A percentile compares a stretch with the other conserved stretches of the same genome.
phyloP scores from a whole-genome alignment of 2,329 filamentous ascomycete species.

The Cercospora sp. region DNA sequence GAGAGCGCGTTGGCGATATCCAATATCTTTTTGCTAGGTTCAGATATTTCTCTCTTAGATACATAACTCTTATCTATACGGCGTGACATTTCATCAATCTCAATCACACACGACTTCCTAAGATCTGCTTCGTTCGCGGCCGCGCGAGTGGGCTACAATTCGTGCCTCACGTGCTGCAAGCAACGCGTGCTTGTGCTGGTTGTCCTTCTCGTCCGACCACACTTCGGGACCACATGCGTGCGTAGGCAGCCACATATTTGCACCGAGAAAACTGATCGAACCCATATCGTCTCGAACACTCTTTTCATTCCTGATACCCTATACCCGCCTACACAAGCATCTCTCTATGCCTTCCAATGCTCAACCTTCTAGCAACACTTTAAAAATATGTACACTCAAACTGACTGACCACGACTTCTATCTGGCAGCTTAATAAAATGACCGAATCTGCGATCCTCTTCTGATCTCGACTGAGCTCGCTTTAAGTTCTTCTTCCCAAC shows the following conservation, averaged over 20 bases:
- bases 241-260: not conserved
- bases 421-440: not conserved
- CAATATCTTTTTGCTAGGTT: not conserved
- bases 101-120: too few relatives aligned
- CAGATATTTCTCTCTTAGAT: not conserved
- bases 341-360: too few relatives aligned
- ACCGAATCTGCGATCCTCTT: not conserved
- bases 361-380: too few relatives aligned
- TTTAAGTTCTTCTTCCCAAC: not conserved
- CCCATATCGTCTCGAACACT: too few relatives aligned
- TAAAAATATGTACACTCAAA: too few relatives aligned
- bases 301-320: too few relatives aligned
- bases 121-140: too few relatives aligned
- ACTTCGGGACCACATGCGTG: not conserved
- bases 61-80: not conserved
- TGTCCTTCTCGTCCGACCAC: not conserved
- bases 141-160: too few relatives aligned
- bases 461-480: not conserved
- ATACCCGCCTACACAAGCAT: too few relatives aligned
- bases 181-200: not conserved
- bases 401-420: too few relatives aligned
- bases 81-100: not conserved
- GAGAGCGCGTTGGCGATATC: not conserved
- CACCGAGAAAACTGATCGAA: too few relatives aligned
- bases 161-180: not conserved